Evolutionary conservation across 257 asterid genomes (phyloP).

Genomic region (Nyctanthes arbortristis): DNA sequence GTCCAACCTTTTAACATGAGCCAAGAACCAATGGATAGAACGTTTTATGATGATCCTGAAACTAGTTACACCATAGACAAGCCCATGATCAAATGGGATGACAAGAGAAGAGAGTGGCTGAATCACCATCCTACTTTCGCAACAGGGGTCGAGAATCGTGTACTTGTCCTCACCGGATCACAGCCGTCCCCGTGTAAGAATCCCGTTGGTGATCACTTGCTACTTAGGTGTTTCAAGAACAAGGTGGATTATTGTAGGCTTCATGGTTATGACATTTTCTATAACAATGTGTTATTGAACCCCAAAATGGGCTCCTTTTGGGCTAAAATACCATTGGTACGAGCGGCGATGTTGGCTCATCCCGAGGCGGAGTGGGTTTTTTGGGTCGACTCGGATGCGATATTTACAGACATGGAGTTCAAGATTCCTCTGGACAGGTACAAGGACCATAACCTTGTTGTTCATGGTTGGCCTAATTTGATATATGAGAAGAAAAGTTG

Average conservation of each 20-base stretch:
- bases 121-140: conserved; percentile 41
- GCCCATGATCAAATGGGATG: conserved; percentile 64
- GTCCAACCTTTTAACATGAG: conserved; percentile 18
- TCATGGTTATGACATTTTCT: conserved; percentile 59
- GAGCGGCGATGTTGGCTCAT: conserved; percentile 82
- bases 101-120: conserved; percentile 62
- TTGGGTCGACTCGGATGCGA: conserved; percentile 84
- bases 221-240: conserved; percentile 67
- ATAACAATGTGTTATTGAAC: conserved; percentile 54
- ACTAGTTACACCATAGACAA: conserved; percentile 51
- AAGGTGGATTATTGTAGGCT: conserved; percentile 76
- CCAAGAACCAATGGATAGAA: conserved; percentile 39
- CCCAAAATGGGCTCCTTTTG: conserved; percentile 61
- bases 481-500: conserved; percentile 67
- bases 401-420: conserved; percentile 84
- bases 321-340: conserved; percentile 65
- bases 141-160: conserved; percentile 22
- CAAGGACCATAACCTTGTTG: conserved; percentile 52
- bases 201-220: conserved; percentile 61
- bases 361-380: conserved; percentile 78
- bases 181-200: conserved; percentile 63
- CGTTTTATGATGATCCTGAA: conserved; percentile 68
- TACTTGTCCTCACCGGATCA: conserved; percentile 74
- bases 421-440: conserved; percentile 64
- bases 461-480: conserved; percentile 75